Evolutionary conservation across 1,284 basidiomycete species (phyloP), one percentile per base, ranked within the genome.

Genomic region (Coniferiporia sulphurascens): DNA sequence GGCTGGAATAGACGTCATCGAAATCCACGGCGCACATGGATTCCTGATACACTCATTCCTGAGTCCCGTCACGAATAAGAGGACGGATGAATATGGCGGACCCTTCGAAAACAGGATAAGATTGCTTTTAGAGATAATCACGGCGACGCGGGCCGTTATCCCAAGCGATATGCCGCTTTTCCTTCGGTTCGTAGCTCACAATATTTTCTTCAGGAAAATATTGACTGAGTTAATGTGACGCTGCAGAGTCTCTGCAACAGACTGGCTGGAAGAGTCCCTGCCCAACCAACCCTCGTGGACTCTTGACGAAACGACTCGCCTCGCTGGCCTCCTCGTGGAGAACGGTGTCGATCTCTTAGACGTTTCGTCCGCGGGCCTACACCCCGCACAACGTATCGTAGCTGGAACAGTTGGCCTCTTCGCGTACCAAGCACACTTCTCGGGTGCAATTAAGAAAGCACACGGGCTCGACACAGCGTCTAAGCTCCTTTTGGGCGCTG

Each of bases 1-100:
- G 74, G 70, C 68, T n/a, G 69, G 71, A n/a, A 44, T 70, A 48
- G 79, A 82, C 58, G 80, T 78, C 1, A 70, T 75, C 55, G 73
- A 76, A 66, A 66, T 76, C 19, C 74, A 75, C 60, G 66, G 66
- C 54, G 73, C 74, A 15, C 74, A 77, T 56, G 76, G 77, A 10
- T 77, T 74, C 63, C 66, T 78, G 3, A 52, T 75, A 44, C 73
- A 74, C 64, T 72, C 76, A 63, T 79, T 78, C 68, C 46, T 76
- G 49, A 71, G 75, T 41, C 67, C 71, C 52, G 64, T 66, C 0
- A 65, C 74, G 50, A 86, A 86, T 72, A 72, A 76, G 36, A 78
- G 84, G 32, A 81, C 78, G 12, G 85, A 87, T 69, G 71, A 76
- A 51, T 88, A 84, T 66, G 84, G 84, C 5, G 84, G 83, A 2